A percentile compares a stretch with the other conserved stretches of the same genome.
phyloP scores from a whole-genome alignment of 306 rosid genomes.

The Gleditsia sinensis region DNA sequence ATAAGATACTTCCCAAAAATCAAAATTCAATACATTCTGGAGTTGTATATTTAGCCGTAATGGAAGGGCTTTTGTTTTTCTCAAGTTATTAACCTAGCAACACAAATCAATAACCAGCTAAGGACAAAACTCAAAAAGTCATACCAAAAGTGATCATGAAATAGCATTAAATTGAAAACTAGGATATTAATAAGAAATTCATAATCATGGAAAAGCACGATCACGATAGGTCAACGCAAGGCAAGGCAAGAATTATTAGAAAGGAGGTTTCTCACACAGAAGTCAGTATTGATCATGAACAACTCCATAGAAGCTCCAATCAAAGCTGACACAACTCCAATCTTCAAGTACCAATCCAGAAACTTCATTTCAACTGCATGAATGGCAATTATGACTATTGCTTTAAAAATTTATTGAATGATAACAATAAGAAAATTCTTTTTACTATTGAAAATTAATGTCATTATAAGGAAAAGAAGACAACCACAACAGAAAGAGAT shows the following conservation, averaged over 20 bases:
- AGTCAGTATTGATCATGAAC: conserved; percentile 89
- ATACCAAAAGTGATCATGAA: not conserved
- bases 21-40: not conserved
- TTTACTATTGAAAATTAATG: not conserved
- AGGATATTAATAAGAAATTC: not conserved
- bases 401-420: not conserved
- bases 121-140: not conserved
- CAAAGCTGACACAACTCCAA: conserved; percentile 69
- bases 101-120: not conserved
- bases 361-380: conserved; percentile 64
- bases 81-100: not conserved
- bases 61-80: not conserved
- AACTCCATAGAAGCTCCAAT: conserved; percentile 92
- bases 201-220: conserved; percentile 17
- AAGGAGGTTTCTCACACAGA: conserved; percentile 83
- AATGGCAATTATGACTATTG: not conserved
- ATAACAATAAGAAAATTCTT: not conserved
- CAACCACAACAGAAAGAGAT: not conserved
- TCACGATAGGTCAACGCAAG: conserved; percentile 6
- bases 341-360: conserved; percentile 89
- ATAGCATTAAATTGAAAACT: not conserved
- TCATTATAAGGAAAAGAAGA: not conserved
- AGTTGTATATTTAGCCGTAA: not conserved
- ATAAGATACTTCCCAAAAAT: not conserved
- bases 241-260: not conserved